phyloP scores from a whole-genome alignment of 805 yeast genomes.

The Wickerhamomyces canadensis region DNA sequence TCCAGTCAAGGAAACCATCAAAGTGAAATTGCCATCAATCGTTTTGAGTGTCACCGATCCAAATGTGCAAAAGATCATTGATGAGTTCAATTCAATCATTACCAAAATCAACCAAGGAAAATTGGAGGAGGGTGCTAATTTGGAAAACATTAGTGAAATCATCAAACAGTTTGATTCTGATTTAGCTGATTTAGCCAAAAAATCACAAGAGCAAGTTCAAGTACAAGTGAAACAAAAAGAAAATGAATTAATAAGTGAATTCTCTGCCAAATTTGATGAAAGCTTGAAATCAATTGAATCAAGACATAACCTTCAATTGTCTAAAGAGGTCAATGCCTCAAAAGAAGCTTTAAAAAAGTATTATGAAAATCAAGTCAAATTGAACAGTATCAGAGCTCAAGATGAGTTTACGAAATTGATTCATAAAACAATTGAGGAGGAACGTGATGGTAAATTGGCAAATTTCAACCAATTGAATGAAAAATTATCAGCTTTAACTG shows the following conservation, averaged over 20 bases:
- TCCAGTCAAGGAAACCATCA: constrained; percentile 11
- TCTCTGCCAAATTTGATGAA: constrained; percentile 54
- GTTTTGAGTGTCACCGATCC: constrained; percentile 26
- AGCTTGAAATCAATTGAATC: constrained; percentile 56
- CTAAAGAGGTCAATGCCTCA: constrained; percentile 62
- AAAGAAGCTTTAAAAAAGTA: constrained; percentile 59
- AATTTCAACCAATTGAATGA: constrained; percentile 55
- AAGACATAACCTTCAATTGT: constrained; percentile 52
- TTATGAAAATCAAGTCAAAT: constrained; percentile 66
- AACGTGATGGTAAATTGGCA: constrained; percentile 75
- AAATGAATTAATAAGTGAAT: constrained; percentile 50
- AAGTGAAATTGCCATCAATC: constrained; percentile 22
- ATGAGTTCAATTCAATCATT: constrained; percentile 21
- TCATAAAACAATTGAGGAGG: constrained; percentile 54
- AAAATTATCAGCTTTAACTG: constrained; percentile 51
- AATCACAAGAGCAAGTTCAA: constrained; percentile 8
- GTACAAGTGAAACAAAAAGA: constrained; percentile 34
- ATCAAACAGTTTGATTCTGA: constrained; percentile 19
- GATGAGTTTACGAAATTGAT: constrained; percentile 58
- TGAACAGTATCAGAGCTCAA: constrained; percentile 64
- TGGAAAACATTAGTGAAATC: constrained; percentile 10
- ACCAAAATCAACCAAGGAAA: constrained; percentile 19
- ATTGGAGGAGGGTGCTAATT: constrained; percentile 9
- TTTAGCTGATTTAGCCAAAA: constrained; percentile 10
- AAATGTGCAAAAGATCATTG: constrained; percentile 18